These are phyloP conservation scores for Cubamyces lactineus DNA, from an alignment of 768 basidiomycete genomes.

Conservation along the genomic window DNA sequence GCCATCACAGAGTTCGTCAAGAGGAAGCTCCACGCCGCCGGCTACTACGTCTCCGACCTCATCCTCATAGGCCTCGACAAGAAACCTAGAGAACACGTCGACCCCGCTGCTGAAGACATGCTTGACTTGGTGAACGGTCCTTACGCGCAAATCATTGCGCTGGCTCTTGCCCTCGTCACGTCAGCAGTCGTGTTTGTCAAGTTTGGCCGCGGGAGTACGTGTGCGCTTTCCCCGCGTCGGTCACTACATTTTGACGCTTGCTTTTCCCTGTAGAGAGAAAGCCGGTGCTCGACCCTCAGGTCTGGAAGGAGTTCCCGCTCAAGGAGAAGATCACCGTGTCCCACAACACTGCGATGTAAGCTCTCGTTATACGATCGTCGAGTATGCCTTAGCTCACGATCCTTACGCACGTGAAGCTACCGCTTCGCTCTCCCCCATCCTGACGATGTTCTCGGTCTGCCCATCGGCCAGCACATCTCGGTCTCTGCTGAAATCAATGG, in stretches of 20 bases:
- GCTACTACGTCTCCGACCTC: slow-evolving; percentile 59
- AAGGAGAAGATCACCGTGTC: slow-evolving; percentile 82
- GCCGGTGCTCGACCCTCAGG: slow-evolving; percentile 70
- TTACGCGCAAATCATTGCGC: slow-evolving; percentile 50
- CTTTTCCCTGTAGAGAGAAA: slow-evolving; percentile 52
- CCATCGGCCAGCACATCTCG: slow-evolving; percentile 95
- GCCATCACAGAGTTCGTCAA: slow-evolving; percentile 45
- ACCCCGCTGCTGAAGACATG: slow-evolving; percentile 8
- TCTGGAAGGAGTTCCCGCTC: slow-evolving; percentile 85
- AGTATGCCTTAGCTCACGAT: slow-evolving; percentile 1
- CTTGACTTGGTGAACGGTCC: slow-evolving; percentile 33
- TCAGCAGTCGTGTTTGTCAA: slow-evolving; percentile 57
- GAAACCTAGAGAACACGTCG: slow-evolving; percentile 20
- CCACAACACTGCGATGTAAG: slow-evolving; percentile 94
- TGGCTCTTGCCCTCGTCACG: slow-evolving; percentile 54
- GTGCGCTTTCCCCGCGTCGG: not conserved
- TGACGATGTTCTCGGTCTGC: slow-evolving; percentile 85
- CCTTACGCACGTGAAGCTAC: slow-evolving; percentile 58
- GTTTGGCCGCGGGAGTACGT: slow-evolving; percentile 34
- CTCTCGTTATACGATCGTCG: not conserved
- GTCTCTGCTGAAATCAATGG: slow-evolving; percentile 89
- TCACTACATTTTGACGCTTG: slow-evolving; percentile 9
- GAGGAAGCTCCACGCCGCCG: slow-evolving; percentile 50
- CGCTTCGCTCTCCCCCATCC: slow-evolving; percentile 82
- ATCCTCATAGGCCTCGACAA: slow-evolving; percentile 65